Evolutionary conservation across 202 grass and related monocot species (phyloP).

Genomic region (Dendrocalamus latiflorus): DNA sequence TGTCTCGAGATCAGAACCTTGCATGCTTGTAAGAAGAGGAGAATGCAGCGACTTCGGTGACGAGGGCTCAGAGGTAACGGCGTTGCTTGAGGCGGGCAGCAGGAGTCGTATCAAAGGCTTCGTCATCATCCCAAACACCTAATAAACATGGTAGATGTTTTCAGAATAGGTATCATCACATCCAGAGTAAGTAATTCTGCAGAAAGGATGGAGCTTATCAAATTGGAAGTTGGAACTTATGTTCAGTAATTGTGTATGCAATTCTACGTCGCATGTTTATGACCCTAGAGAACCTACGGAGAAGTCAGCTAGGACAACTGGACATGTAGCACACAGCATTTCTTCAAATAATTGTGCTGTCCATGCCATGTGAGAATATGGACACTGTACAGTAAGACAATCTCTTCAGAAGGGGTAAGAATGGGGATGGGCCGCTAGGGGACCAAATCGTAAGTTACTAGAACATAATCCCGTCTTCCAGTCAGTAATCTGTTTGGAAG

Average conservation of each 20-base stretch:
- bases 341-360: neutral
- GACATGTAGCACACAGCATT: neutral
- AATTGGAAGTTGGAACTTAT: neutral
- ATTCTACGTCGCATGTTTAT: neutral
- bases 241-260: neutral
- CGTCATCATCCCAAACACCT: conserved; percentile 98
- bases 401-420: conserved; percentile 8
- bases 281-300: too few relatives aligned
- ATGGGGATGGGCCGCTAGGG: neutral
- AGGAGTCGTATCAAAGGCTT: conserved; percentile 81
- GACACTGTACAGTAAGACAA: neutral
- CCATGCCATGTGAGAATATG: neutral
- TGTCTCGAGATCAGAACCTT: conserved; percentile 51
- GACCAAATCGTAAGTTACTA: neutral
- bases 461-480: neutral
- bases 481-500: neutral
- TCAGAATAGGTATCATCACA: neutral
- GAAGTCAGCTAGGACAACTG: too few relatives aligned
- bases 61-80: conserved; percentile 44
- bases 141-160: conserved; percentile 12
- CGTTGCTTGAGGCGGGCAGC: conserved; percentile 33
- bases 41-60: conserved; percentile 61
- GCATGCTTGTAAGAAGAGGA: conserved; percentile 50
- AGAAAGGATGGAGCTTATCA: neutral
- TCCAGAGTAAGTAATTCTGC: neutral